phyloP scores from a whole-genome alignment of 371 early-diverging fungal genomes.

The Syncephalis plumigaleata region DNA sequence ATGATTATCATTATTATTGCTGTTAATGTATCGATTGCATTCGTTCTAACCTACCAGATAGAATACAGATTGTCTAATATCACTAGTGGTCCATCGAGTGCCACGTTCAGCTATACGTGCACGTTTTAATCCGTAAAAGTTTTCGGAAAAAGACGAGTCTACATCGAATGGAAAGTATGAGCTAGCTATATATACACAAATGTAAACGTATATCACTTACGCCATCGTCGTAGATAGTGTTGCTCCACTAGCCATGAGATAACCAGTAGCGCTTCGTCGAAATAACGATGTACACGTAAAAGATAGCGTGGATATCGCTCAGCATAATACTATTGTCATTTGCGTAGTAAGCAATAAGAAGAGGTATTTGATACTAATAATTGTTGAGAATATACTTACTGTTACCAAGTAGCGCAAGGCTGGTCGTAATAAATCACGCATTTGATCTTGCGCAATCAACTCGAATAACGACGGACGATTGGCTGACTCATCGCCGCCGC shows the following conservation, averaged over 20 bases:
- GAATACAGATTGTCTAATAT: conserved; percentile 41
- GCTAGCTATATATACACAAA: not conserved
- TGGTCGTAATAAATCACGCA: conserved; percentile 66
- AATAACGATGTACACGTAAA: conserved; percentile 52
- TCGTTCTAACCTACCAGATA: not conserved
- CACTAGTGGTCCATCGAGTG: conserved; percentile 12
- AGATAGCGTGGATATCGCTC: conserved; percentile 76
- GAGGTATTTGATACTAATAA: too few species aligned
- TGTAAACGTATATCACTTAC: conserved; percentile 15
- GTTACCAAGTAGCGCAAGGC: conserved; percentile 73
- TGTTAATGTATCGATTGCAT: not conserved
- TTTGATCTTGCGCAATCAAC: conserved; percentile 66
- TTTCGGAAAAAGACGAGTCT: conserved; percentile 80
- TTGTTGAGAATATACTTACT: too few species aligned
- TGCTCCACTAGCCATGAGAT: conserved; percentile 62
- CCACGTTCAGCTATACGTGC: conserved; percentile 12
- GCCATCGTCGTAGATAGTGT: conserved; percentile 64
- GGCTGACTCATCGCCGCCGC: conserved; percentile 42
- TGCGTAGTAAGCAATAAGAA: too few species aligned
- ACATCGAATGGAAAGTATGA: not conserved
- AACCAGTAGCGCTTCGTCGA: conserved; percentile 60
- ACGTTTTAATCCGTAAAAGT: conserved; percentile 80
- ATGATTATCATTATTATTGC: too few species aligned
- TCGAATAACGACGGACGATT: conserved; percentile 79
- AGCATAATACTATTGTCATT: conserved; percentile 50